Evolutionary conservation across 305 asterid species (phyloP).

Genomic region (Solanum hybrid): DNA sequence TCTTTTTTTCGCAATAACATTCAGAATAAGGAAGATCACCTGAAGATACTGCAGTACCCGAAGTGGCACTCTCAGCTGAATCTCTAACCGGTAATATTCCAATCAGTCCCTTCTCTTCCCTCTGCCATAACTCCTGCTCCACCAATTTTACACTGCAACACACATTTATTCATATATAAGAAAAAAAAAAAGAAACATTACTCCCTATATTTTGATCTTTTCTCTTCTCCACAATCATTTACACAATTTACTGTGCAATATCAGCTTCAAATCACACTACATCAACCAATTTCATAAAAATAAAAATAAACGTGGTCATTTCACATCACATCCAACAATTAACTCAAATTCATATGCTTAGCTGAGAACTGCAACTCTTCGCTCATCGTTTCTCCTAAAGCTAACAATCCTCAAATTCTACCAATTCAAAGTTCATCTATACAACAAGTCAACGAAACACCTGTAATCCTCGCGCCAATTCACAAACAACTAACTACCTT

Average conservation of each 20-base stretch:
- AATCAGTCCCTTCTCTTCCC: conserved; percentile 92
- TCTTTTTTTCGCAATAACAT: background rate
- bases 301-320: background rate
- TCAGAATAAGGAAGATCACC: conserved; percentile 37
- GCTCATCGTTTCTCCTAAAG: background rate
- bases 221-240: background rate
- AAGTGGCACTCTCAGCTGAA: conserved; percentile 48
- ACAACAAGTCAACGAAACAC: background rate
- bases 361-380: background rate
- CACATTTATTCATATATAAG: background rate
- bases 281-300: background rate
- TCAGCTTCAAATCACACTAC: background rate
- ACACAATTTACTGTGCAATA: background rate
- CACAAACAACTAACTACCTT: background rate
- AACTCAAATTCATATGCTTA: background rate
- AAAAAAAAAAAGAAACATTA: background rate
- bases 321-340: background rate
- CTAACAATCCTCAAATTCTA: background rate
- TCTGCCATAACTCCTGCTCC: conserved; percentile 98
- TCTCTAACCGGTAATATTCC: conserved; percentile 94
- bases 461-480: background rate
- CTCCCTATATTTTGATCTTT: background rate
- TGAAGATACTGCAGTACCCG: conserved; percentile 36
- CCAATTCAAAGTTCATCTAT: background rate
- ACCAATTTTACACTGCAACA: conserved; percentile 83